Percentiles rank a stretch among this genome's conserved stretches.
Conservation (phyloP, 2,329 filamentous ascomycete species). For the Penicillium verrucosum region DNA sequence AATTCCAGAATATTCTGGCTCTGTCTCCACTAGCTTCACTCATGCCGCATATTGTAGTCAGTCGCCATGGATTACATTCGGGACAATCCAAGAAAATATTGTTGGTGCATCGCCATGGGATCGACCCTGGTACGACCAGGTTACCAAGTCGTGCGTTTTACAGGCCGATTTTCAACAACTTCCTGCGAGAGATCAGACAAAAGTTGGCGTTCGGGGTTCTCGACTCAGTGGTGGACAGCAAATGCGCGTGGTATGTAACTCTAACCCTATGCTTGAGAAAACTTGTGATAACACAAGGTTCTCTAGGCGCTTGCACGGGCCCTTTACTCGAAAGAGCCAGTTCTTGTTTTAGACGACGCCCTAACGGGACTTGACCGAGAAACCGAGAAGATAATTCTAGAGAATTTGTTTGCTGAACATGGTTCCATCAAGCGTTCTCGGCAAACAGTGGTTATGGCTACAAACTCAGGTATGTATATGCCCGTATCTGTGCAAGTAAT, state of each 20-base stretch:
- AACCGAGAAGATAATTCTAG: constrained; percentile 42
- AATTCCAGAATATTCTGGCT: constrained; percentile 12
- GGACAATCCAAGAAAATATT: constrained; percentile 16
- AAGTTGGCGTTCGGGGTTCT: constrained; percentile 21
- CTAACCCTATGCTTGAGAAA: neutral
- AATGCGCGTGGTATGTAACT: constrained; percentile 23
- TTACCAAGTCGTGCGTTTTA: constrained; percentile 11
- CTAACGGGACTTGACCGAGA: constrained; percentile 45
- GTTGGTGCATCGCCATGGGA: constrained; percentile 14
- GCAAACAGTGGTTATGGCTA: constrained; percentile 35
- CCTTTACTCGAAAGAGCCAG: constrained; percentile 41
- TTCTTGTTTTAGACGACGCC: constrained; percentile 47
- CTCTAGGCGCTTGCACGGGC: constrained; percentile 43
- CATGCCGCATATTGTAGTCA: constrained; percentile 20
- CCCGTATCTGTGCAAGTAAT: neutral
- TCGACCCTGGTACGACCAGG: constrained; percentile 10
- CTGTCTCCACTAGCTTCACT: constrained; percentile 11
- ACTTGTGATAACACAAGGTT: neutral
- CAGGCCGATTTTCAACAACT: constrained; percentile 14
- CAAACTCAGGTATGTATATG: constrained; percentile 22
- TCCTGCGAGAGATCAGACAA: constrained; percentile 22
- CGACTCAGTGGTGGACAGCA: constrained; percentile 19
- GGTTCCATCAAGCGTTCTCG: constrained; percentile 37
- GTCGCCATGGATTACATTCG: constrained; percentile 20
- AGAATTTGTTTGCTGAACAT: constrained; percentile 39